phyloP scores from a whole-genome alignment of 1,139 yeast genomes.

The Diutina catenulata region DNA sequence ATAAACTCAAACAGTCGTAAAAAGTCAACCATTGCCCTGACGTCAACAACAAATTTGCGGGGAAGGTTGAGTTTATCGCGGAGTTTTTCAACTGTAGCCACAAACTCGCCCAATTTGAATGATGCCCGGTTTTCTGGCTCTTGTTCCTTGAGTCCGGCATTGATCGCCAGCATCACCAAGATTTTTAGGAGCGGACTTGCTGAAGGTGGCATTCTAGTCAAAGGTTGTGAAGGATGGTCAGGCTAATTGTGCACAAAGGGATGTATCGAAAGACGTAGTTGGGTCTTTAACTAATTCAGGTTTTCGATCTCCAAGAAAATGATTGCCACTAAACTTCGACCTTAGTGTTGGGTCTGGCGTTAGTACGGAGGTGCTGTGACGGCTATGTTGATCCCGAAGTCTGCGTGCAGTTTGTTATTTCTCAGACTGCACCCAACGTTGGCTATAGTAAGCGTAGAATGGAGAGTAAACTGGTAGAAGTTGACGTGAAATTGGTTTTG shows the following conservation, averaged over 20 bases:
- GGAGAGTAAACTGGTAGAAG: no score
- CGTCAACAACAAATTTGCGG: neutral
- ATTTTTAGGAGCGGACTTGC: neutral
- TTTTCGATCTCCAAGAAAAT: neutral
- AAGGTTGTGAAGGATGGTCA: neutral
- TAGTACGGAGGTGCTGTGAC: no score
- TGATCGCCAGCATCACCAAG: neutral
- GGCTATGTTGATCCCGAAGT: no score
- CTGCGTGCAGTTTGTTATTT: no score
- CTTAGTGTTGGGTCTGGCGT: no score
- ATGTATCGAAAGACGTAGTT: no score
- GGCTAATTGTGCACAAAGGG: neutral
- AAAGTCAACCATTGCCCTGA: neutral
- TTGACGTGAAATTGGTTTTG: no score
- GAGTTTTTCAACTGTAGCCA: neutral
- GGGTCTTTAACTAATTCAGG: neutral
- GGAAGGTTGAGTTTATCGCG: neutral
- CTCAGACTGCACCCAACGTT: no score
- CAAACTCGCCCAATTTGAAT: slow-evolving; percentile 1
- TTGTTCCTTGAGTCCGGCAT: neutral
- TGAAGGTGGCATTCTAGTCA: neutral
- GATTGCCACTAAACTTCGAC: no score
- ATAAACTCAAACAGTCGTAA: slow-evolving; percentile 2
- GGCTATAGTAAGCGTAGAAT: no score
- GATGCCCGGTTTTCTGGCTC: neutral